Evolutionary conservation across 176 grass and related monocot genomes (phyloP).

Genomic region (Ananas comosus): DNA sequence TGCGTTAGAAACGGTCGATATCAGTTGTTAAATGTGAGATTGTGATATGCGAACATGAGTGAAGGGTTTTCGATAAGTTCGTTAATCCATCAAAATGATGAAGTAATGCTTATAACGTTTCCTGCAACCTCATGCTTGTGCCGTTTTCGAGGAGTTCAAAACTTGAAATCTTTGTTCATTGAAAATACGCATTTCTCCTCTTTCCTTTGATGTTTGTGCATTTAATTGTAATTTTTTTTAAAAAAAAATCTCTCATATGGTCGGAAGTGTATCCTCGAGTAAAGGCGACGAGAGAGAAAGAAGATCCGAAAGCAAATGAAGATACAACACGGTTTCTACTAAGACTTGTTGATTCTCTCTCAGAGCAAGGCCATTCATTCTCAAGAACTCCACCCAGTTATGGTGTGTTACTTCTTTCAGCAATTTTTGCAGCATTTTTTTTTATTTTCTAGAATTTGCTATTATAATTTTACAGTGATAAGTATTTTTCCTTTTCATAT

Average conservation of each 20-base stretch:
- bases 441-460: too few relatives aligned
- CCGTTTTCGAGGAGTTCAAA: not conserved
- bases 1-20: too few relatives aligned
- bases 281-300: not conserved
- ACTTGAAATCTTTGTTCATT: conserved; percentile 10
- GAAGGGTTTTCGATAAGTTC: too few relatives aligned
- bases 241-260: not conserved
- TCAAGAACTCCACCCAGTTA: not conserved
- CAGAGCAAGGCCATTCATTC: not conserved
- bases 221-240: not conserved
- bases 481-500: too few relatives aligned
- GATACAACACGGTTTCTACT: not conserved
- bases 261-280: conserved; percentile 5
- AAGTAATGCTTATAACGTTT: too few relatives aligned
- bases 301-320: not conserved
- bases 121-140: too few relatives aligned
- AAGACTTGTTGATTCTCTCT: not conserved
- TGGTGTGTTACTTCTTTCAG: too few relatives aligned
- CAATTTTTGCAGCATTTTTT: too few relatives aligned
- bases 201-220: not conserved
- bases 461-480: too few relatives aligned
- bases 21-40: too few relatives aligned
- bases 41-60: too few relatives aligned
- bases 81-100: too few relatives aligned
- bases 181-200: not conserved